Percentiles rank a stretch among this genome's conserved stretches.
These are phyloP conservation scores for Chlamydomonas schloesseri DNA, from an alignment of 139 green algal species.

Conservation along the genomic window DNA sequence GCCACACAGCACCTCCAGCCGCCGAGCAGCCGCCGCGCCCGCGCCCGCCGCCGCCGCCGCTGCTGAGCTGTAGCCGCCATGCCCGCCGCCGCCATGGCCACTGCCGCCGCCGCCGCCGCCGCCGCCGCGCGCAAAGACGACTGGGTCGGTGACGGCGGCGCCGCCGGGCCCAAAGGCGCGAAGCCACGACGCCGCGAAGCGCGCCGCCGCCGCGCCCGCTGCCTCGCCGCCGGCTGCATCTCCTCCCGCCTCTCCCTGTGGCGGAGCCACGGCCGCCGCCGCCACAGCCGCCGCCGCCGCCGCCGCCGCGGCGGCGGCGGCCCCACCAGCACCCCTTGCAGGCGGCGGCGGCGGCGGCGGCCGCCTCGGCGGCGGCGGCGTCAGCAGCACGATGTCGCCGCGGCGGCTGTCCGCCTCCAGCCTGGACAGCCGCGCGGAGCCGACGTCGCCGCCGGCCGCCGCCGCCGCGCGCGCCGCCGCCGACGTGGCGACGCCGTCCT, in stretches of 20 bases:
- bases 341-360: neutral
- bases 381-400: constrained; percentile 21
- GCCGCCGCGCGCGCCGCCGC: neutral
- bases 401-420: neutral
- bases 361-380: neutral
- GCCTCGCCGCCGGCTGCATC: neutral
- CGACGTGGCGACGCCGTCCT: neutral
- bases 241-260: neutral
- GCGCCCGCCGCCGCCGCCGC: neutral
- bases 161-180: neutral
- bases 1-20: constrained; percentile 4
- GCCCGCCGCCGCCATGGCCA: neutral
- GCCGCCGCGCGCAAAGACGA: neutral
- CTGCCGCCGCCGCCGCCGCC: neutral
- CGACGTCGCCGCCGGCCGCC: neutral
- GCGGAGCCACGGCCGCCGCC: too few relatives aligned
- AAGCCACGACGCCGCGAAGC: too few relatives aligned
- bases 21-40: neutral
- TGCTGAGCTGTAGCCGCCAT: neutral
- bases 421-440: neutral
- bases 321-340: neutral
- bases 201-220: too few relatives aligned
- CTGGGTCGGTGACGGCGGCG: neutral
- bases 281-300: neutral
- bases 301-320: neutral